These are phyloP conservation scores for Nicotiana paniculata DNA, from an alignment of 257 asterid species.

Conservation along the genomic window DNA sequence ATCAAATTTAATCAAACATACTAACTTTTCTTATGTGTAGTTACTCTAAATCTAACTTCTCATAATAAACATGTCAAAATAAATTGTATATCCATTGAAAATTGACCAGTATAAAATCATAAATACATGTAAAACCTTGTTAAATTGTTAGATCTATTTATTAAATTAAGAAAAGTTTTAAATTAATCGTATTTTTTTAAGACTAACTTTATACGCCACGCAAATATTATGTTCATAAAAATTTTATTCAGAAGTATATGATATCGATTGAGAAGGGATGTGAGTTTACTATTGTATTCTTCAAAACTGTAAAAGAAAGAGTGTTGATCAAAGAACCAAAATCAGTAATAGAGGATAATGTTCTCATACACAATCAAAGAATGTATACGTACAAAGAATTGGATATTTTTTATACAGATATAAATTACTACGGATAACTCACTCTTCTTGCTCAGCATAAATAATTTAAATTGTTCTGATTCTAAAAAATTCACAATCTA, in stretches of 20 bases:
- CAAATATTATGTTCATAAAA: neutral
- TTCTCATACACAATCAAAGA: neutral
- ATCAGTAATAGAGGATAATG: neutral
- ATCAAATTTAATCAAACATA: neutral
- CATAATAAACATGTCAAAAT: no score
- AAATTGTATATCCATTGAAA: neutral
- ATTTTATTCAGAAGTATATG: neutral
- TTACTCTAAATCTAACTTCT: no score
- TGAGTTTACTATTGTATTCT: neutral
- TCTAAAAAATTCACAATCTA: no score
- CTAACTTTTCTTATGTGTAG: neutral
- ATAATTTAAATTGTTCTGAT: no score
- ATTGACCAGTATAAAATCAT: neutral
- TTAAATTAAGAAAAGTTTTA: no score
- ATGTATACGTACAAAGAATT: no score
- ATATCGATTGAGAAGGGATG: neutral
- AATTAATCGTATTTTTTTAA: neutral
- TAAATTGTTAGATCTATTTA: neutral
- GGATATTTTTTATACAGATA: no score
- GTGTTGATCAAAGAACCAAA: neutral
- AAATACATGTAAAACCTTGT: neutral
- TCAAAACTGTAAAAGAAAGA: neutral
- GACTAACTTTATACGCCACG: fast-evolving
- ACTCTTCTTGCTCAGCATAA: no score
- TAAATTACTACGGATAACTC: no score